These are phyloP conservation scores for Hemileccinum impolitum DNA, from an alignment of 768 basidiomycete genomes.

Conservation along the genomic window DNA sequence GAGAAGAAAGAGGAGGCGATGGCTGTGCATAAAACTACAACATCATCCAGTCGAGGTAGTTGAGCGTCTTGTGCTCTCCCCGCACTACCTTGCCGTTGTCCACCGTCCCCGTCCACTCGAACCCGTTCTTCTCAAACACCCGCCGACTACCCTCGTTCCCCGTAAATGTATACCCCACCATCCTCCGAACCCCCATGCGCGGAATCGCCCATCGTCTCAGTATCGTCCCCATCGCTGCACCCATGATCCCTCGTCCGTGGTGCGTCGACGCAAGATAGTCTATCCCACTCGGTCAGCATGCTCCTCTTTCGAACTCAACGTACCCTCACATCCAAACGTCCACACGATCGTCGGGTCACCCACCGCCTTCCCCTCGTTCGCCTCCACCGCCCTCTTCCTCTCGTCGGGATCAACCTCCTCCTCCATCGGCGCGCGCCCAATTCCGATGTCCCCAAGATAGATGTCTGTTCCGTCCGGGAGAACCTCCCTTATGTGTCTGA, in stretches of 20 bases:
- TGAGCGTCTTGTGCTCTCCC: constrained; percentile 36
- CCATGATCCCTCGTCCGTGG: constrained; percentile 73
- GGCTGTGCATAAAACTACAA: constrained; percentile 15
- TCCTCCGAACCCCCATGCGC: constrained; percentile 52
- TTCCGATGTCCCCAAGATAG: constrained; percentile 43
- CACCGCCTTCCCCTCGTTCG: constrained; percentile 38
- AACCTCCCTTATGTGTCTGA: constrained; percentile 51
- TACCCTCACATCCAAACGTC: constrained; percentile 54
- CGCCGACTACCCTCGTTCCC: constrained; percentile 59
- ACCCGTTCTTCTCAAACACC: constrained; percentile 69
- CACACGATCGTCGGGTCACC: constrained; percentile 60
- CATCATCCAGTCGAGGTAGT: constrained; percentile 34
- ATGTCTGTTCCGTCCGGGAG: constrained; percentile 51
- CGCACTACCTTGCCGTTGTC: constrained; percentile 37
- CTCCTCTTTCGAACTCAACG: neutral
- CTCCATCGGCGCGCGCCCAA: constrained; percentile 25
- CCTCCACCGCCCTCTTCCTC: constrained; percentile 32
- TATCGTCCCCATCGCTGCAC: constrained; percentile 53
- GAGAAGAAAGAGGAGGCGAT: neutral
- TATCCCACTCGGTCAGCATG: constrained; percentile 22
- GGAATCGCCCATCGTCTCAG: constrained; percentile 61
- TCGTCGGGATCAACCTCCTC: constrained; percentile 36
- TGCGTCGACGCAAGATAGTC: constrained; percentile 60
- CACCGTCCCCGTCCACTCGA: constrained; percentile 38
- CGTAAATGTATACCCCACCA: constrained; percentile 43